Conservation (phyloP, 768 basidiomycete species). For the Sporobolomyces phaffii region DNA sequence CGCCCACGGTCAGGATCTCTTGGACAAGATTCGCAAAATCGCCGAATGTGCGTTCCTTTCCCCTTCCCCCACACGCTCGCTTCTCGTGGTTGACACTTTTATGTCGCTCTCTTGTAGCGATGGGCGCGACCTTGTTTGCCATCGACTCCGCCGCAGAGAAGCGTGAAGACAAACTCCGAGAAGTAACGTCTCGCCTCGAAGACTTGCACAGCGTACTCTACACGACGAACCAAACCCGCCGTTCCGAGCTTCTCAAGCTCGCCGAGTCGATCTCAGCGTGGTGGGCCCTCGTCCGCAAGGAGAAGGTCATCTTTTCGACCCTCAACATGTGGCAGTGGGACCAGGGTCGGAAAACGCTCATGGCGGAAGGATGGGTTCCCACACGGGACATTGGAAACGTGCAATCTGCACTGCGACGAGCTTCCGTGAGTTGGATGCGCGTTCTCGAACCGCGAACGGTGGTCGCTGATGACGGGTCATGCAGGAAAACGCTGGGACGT, state of each 20-base stretch:
- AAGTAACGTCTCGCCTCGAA: constrained; percentile 80
- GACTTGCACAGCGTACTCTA: constrained; percentile 82
- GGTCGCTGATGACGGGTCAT: background rate
- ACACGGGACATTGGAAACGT: constrained; percentile 81
- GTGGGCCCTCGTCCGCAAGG: constrained; percentile 89
- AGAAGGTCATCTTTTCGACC: constrained; percentile 93
- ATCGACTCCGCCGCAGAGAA: constrained; percentile 92
- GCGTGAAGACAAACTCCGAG: constrained; percentile 78
- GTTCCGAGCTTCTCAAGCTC: constrained; percentile 71
- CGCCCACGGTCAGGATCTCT: constrained; percentile 79
- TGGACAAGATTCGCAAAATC: constrained; percentile 95
- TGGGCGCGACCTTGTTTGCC: constrained; percentile 93
- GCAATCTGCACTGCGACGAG: constrained; percentile 78
- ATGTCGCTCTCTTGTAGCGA: too few species aligned
- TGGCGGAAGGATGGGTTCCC: constrained; percentile 97
- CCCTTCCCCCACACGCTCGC: background rate
- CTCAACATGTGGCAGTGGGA: constrained; percentile 95
- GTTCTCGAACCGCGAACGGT: background rate
- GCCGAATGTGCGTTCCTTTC: constrained; percentile 59
- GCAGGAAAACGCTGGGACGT: constrained; percentile 83
- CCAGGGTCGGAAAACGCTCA: constrained; percentile 81
- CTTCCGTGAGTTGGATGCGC: constrained; percentile 56
- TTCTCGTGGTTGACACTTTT: background rate
- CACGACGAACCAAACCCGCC: constrained; percentile 77
- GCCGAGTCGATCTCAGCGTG: constrained; percentile 80